These are phyloP conservation scores for Inonotus hispidus DNA, from an alignment of 1,284 basidiomycete species.

Conservation along the genomic window DNA sequence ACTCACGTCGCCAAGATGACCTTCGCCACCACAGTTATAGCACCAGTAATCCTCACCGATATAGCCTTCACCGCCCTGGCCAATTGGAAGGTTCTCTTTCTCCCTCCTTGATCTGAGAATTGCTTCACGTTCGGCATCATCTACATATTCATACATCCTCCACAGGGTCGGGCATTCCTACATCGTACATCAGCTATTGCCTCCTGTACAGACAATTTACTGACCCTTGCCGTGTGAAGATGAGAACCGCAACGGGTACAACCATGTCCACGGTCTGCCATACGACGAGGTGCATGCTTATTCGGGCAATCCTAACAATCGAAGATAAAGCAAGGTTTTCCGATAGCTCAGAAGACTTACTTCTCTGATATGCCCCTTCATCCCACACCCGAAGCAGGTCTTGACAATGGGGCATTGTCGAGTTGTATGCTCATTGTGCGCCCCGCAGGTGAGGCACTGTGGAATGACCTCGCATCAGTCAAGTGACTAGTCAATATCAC, in stretches of 20 bases:
- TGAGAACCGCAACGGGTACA: slow-evolving; percentile 76
- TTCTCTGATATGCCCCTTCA: slow-evolving; percentile 78
- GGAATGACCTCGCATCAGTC: neutral
- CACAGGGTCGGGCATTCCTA: slow-evolving; percentile 86
- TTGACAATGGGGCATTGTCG: slow-evolving; percentile 81
- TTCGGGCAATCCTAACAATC: slow-evolving; percentile 71
- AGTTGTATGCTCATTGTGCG: slow-evolving; percentile 78
- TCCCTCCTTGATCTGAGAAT: slow-evolving; percentile 46
- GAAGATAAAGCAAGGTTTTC: neutral
- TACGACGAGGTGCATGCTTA: slow-evolving; percentile 34
- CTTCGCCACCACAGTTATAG: slow-evolving; percentile 78
- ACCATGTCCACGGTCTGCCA: slow-evolving; percentile 33
- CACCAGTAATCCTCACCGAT: slow-evolving; percentile 75
- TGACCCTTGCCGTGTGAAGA: slow-evolving; percentile 64
- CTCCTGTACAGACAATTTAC: slow-evolving; percentile 25
- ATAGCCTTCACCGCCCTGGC: slow-evolving; percentile 75
- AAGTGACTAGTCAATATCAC: neutral
- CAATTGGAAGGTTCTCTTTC: slow-evolving; percentile 45
- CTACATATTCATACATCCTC: slow-evolving; percentile 80
- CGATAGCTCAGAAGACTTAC: slow-evolving; percentile 34
- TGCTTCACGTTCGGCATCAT: slow-evolving; percentile 45
- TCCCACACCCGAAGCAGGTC: slow-evolving; percentile 81
- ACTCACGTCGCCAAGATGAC: slow-evolving; percentile 86
- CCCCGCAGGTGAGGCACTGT: slow-evolving; percentile 86
- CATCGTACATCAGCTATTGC: slow-evolving; percentile 1